phyloP scores from a whole-genome alignment of 768 basidiomycete genomes.

The Termitomyces sp. region DNA sequence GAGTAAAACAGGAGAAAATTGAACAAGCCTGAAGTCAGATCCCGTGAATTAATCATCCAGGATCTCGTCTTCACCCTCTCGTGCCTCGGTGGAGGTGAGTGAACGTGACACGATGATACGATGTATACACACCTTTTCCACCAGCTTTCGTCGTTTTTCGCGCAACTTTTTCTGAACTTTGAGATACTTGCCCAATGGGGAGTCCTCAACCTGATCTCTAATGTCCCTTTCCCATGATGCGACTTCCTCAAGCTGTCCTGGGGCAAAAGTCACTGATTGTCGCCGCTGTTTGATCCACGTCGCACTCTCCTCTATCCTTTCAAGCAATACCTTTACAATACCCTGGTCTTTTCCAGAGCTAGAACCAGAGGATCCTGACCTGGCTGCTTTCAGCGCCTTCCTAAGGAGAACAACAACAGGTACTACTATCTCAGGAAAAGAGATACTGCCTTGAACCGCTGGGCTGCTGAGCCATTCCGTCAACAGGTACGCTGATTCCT shows the following conservation, averaged over 20 bases:
- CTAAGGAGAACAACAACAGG: constrained; percentile 71
- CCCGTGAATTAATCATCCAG: constrained; percentile 35
- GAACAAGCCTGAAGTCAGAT: neutral
- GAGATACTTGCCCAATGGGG: constrained; percentile 79
- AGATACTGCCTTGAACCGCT: constrained; percentile 76
- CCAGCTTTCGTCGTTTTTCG: constrained; percentile 61
- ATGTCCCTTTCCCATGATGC: constrained; percentile 65
- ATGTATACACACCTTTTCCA: constrained; percentile 59
- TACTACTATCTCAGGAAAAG: constrained; percentile 89
- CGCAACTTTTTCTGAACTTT: constrained; percentile 76
- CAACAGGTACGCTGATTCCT: constrained; percentile 75
- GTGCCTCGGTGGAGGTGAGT: constrained; percentile 41
- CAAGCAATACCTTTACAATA: constrained; percentile 70
- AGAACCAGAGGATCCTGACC: constrained; percentile 25
- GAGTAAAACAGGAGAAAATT: neutral
- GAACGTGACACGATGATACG: constrained; percentile 8
- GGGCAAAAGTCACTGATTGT: constrained; percentile 67
- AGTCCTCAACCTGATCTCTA: constrained; percentile 51
- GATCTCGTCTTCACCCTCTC: constrained; percentile 65
- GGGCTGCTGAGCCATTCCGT: constrained; percentile 75
- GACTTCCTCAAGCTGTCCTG: constrained; percentile 64
- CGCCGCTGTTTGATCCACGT: constrained; percentile 73
- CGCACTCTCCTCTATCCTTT: constrained; percentile 81
- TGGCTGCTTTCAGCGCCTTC: constrained; percentile 63
- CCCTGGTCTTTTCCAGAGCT: constrained; percentile 50